These are phyloP conservation scores for Dendrothele bispora DNA, from an alignment of 768 basidiomycete species.

Conservation along the genomic window DNA sequence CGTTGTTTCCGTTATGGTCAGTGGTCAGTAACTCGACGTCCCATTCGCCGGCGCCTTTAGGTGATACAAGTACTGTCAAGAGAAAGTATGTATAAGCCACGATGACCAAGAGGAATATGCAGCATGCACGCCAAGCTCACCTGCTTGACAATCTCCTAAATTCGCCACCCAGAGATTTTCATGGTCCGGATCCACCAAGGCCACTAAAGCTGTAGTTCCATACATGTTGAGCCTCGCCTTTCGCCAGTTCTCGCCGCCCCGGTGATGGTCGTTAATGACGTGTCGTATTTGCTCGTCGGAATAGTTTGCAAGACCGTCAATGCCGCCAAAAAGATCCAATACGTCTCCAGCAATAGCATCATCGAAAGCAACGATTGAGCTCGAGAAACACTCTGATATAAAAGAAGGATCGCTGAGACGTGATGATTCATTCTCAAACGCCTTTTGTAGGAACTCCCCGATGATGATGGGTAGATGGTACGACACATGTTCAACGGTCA, in stretches of 20 bases:
- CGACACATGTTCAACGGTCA: constrained; percentile 68
- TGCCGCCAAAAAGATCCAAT: constrained; percentile 55
- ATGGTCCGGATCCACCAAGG: constrained; percentile 68
- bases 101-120: constrained; percentile 4
- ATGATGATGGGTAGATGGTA: constrained; percentile 69
- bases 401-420: constrained; percentile 43
- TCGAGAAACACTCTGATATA: constrained; percentile 57
- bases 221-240: constrained; percentile 75
- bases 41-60: constrained; percentile 53
- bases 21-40: constrained; percentile 58
- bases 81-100: constrained; percentile 6
- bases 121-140: constrained; percentile 38
- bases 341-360: constrained; percentile 68
- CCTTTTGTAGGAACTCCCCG: constrained; percentile 53
- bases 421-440: constrained; percentile 33
- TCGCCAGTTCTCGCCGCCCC: constrained; percentile 58
- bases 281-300: constrained; percentile 55
- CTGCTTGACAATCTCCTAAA: constrained; percentile 78
- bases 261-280: constrained; percentile 64
- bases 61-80: constrained; percentile 50
- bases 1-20: constrained; percentile 71
- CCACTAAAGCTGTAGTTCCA: constrained; percentile 74
- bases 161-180: constrained; percentile 79
- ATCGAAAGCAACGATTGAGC: constrained; percentile 61
- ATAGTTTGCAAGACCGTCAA: constrained; percentile 48